Evolutionary conservation across 257 asterid species (phyloP).

Genomic region (Solanum tacnaense): DNA sequence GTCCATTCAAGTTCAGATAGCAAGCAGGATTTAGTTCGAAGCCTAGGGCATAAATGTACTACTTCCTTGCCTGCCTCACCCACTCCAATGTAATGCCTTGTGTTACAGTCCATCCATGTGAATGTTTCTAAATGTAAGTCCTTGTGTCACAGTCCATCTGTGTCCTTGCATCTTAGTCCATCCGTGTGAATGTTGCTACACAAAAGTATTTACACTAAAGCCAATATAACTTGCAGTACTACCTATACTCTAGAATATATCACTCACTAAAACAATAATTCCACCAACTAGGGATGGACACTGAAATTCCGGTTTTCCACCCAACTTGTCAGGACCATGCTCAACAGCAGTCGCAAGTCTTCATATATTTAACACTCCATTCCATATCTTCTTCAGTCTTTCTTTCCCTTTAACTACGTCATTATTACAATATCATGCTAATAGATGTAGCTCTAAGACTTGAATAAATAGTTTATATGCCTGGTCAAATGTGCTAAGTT

Average conservation of each 20-base stretch:
- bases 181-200: background rate
- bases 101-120: background rate
- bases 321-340: background rate
- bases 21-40: background rate
- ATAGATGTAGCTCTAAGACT: background rate
- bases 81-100: background rate
- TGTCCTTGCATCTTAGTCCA: background rate
- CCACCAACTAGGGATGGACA: background rate
- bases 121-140: background rate
- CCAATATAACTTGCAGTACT: background rate
- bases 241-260: background rate
- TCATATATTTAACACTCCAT: background rate
- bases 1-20: background rate
- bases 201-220: background rate
- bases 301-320: background rate
- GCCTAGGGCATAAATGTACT: background rate
- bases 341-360: background rate
- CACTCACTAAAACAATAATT: background rate
- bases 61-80: background rate
- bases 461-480: background rate
- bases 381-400: background rate
- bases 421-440: background rate
- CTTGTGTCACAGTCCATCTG: background rate
- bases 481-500: background rate
- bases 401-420: background rate